A percentile compares a stretch with the other conserved stretches of the same genome.
Evolutionary conservation across 441 rosid species (phyloP).

Genomic region (Monsonia emarginata): DNA sequence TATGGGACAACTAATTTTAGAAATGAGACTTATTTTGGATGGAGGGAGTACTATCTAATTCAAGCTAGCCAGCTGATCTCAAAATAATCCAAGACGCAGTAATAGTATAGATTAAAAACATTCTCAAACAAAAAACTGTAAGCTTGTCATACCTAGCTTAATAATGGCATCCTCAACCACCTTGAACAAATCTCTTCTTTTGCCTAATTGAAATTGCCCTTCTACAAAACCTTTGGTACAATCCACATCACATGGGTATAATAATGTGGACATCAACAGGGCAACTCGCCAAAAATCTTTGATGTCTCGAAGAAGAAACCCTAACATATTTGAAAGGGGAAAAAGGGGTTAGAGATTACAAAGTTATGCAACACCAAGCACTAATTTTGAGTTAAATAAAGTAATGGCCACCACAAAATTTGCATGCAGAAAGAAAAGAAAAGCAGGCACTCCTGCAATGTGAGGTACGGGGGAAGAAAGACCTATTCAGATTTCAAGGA

Average conservation of each 20-base stretch:
- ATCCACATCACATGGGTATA: slow-evolving; percentile 32
- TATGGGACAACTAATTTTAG: too few species aligned
- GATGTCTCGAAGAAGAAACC: slow-evolving; percentile 65
- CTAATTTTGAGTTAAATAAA: not conserved
- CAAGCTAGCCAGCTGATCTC: not conserved
- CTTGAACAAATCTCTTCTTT: slow-evolving; percentile 41
- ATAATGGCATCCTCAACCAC: slow-evolving; percentile 43
- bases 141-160: slow-evolving; percentile 38
- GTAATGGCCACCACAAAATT: not conserved
- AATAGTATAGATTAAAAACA: not conserved
- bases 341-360: not conserved
- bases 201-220: slow-evolving; percentile 35
- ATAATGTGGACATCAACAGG: slow-evolving; percentile 51
- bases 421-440: not conserved
- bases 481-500: not conserved
- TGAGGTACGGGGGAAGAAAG: not conserved
- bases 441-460: not conserved
- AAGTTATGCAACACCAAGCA: not conserved
- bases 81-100: not conserved
- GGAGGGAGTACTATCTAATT: not conserved
- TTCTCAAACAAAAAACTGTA: not conserved
- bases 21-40: too few species aligned
- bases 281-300: slow-evolving; percentile 83
- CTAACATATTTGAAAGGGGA: slow-evolving; percentile 33
- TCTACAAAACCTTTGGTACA: slow-evolving; percentile 30